These are phyloP conservation scores for Endocarpon pusillum DNA, from an alignment of 495 filamentous ascomycete species.

Conservation along the genomic window DNA sequence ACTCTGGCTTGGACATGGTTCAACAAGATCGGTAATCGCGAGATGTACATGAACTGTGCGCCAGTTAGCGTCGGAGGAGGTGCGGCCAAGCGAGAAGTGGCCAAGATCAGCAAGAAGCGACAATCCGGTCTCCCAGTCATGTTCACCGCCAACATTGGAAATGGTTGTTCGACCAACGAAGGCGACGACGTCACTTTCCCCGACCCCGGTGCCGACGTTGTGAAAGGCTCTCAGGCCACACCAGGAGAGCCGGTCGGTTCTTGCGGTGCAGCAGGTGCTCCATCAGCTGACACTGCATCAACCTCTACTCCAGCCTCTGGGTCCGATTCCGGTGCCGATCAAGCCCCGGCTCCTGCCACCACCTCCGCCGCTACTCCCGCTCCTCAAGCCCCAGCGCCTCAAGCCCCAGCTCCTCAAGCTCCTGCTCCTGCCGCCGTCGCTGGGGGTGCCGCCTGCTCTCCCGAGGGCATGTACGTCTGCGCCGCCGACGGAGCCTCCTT, in stretches of 20 bases:
- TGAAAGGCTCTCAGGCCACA: slow-evolving; percentile 7
- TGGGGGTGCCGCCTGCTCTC: slow-evolving; percentile 22
- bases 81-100: slow-evolving; percentile 15
- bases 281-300: slow-evolving; percentile 16
- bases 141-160: slow-evolving; percentile 59
- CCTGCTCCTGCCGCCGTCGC: slow-evolving; percentile 2
- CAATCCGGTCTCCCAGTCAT: slow-evolving; percentile 47
- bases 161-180: slow-evolving; percentile 41
- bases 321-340: slow-evolving; percentile 3
- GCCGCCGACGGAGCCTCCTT: slow-evolving; percentile 3
- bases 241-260: slow-evolving; percentile 7
- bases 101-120: slow-evolving; percentile 14
- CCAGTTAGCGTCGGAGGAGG: slow-evolving; percentile 46
- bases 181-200: slow-evolving; percentile 46
- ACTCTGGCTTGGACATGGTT: slow-evolving; percentile 80
- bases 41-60: slow-evolving; percentile 95
- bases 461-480: slow-evolving; percentile 12
- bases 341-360: slow-evolving; percentile 9
- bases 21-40: slow-evolving; percentile 74
- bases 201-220: slow-evolving; percentile 51
- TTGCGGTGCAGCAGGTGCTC: slow-evolving; percentile 17
- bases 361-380: slow-evolving; percentile 8
- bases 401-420: slow-evolving; percentile 6
- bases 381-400: slow-evolving; percentile 7
- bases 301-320: slow-evolving; percentile 13